A percentile compares a stretch with the other conserved stretches of the same genome.
phyloP scores from a whole-genome alignment of 2,329 filamentous ascomycete genomes.

The Alternaria burnsii region DNA sequence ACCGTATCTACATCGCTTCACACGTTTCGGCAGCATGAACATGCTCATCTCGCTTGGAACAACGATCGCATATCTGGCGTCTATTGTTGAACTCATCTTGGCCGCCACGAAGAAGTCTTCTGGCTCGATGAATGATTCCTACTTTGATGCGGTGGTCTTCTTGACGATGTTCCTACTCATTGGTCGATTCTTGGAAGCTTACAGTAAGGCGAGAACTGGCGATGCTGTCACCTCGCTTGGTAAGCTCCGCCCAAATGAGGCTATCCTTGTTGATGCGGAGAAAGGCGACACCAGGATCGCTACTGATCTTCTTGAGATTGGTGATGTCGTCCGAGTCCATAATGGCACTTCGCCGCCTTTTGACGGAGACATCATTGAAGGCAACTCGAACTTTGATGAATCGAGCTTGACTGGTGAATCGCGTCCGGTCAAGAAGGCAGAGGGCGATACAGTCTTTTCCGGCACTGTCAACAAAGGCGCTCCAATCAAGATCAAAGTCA shows the following conservation, averaged over 20 bases:
- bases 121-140: constrained; percentile 57
- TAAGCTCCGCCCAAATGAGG: constrained; percentile 79
- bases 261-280: constrained; percentile 68
- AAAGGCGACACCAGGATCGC: constrained; percentile 57
- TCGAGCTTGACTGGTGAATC: constrained; percentile 88
- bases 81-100: constrained; percentile 76
- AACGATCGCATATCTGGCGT: constrained; percentile 85
- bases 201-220: constrained; percentile 89
- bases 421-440: constrained; percentile 68
- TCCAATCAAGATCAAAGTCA: constrained; percentile 70
- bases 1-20: constrained; percentile 78
- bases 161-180: constrained; percentile 85
- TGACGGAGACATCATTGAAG: constrained; percentile 70
- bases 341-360: constrained; percentile 85
- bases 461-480: constrained; percentile 77
- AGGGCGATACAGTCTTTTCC: constrained; percentile 72
- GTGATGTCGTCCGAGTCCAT: constrained; percentile 70
- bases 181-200: constrained; percentile 80
- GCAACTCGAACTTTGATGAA: constrained; percentile 79
- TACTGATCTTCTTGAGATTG: constrained; percentile 70
- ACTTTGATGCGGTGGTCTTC: constrained; percentile 94
- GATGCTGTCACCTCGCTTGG: constrained; percentile 83
- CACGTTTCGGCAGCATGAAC: constrained; percentile 97
- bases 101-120: constrained; percentile 54
- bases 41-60: constrained; percentile 90